Base-by-base conservation (phyloP, 2,329 filamentous ascomycete species). In the Sporothrix protearum region DNA sequence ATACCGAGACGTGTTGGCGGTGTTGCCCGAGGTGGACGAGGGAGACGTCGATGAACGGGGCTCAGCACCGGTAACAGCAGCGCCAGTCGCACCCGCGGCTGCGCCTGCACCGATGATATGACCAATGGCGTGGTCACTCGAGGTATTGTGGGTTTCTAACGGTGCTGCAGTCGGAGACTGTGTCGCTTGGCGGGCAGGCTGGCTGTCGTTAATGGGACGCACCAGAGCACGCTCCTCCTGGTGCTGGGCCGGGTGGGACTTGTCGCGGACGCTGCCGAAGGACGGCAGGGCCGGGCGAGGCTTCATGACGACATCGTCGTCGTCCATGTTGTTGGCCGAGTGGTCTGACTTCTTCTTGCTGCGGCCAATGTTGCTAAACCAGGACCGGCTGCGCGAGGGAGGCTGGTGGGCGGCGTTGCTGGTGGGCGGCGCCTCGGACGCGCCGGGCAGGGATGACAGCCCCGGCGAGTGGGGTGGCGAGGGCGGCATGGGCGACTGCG, bases 241-340 rank as follows among this genome's bases (percentile, higher is more conserved):
- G n/a, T 83, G 80, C 51, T 84, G 81, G 0, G 80, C 76, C 19
- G 47, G 9, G 1, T 88, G 77, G 74, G 88, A 89, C 79, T 87
- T 88, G 36, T 89, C 88, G 28, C 90, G 85, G 28, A 94, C 84
- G 76, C 92, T 94, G 22, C 91, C 91, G 78, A 94, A 94, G 1
- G 86, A 90, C 1, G 92, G 92, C 49, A 94, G 81, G 1, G 88
- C 89, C 7, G 92, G 91, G 42, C 91, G 83, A n/a, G 92, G 92
- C 75, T 88, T 88, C 90, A 93, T 92, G 16, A 88, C 81, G 73
- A 90, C 86, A 55, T 91, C 88, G 39, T 91, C 88, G 14, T 89
- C 82, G n/a, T 90, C 85, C 10, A 33, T 9, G 19, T 66, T 42
- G 7, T 69, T 42, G 7, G 49, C 42, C 5, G 39, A 86, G n/a